Percentiles rank a stretch among this genome's conserved stretches.
Evolutionary conservation across 257 asterid species (phyloP).

Genomic region (Penstemon eatonii): DNA sequence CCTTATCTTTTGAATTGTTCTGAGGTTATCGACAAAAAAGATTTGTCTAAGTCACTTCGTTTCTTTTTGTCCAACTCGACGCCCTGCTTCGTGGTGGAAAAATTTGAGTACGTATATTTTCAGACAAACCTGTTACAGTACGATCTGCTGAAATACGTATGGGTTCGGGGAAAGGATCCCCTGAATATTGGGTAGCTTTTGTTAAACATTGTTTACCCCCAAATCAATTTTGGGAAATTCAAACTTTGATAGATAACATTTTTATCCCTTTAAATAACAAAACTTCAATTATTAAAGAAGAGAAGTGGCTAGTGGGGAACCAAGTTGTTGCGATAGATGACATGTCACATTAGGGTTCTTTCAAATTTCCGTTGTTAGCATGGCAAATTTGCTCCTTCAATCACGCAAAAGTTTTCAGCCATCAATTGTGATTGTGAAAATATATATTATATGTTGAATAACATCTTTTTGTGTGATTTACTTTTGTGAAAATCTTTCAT

Average conservation of each 20-base stretch:
- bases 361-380: background rate
- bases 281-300: background rate
- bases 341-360: conserved; percentile 9
- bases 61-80: too few relatives aligned
- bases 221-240: conserved; percentile 10
- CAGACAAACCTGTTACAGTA: too few relatives aligned
- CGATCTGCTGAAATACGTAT: too few relatives aligned
- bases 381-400: conserved; percentile 40
- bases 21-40: too few relatives aligned
- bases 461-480: conserved; percentile 13
- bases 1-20: background rate
- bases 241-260: background rate
- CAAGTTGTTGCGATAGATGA: conserved; percentile 14
- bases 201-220: background rate
- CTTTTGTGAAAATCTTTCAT: conserved; percentile 31
- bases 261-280: background rate
- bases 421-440: conserved; percentile 33
- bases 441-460: background rate
- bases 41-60: too few relatives aligned
- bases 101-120: too few relatives aligned
- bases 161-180: too few relatives aligned
- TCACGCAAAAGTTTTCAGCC: conserved; percentile 48
- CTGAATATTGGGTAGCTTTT: too few relatives aligned
- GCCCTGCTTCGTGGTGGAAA: too few relatives aligned
- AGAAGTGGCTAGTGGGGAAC: conserved; percentile 10